Evolutionary conservation across 2,329 filamentous ascomycete genomes (phyloP).

Genomic region (Drechslerella dactyloides): DNA sequence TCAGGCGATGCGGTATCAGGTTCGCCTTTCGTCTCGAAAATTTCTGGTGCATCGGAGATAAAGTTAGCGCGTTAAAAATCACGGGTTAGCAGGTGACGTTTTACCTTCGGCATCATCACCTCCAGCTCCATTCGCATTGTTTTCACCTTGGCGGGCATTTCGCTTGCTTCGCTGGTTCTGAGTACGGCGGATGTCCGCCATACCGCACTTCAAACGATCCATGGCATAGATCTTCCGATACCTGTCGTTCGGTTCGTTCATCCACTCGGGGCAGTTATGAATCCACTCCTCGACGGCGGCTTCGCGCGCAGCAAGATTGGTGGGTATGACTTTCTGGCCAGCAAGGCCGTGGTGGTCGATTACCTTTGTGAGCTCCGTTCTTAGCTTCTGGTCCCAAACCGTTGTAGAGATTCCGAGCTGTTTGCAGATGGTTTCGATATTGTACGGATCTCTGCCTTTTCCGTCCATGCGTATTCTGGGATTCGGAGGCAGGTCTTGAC

Average conservation of each 20-base stretch:
- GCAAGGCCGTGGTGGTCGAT: constrained; percentile 40
- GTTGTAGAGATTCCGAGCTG: constrained; percentile 46
- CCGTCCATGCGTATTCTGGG: constrained; percentile 41
- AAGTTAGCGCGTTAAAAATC: background rate
- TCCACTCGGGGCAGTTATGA: constrained; percentile 38
- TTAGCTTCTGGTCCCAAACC: constrained; percentile 37
- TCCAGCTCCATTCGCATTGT: constrained; percentile 27
- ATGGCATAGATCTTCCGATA: constrained; percentile 43
- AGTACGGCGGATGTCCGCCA: constrained; percentile 43
- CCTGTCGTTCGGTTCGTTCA: constrained; percentile 42
- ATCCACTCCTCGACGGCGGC: constrained; percentile 43
- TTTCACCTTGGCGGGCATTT: constrained; percentile 32
- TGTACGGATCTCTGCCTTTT: constrained; percentile 41
- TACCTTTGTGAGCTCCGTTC: constrained; percentile 39
- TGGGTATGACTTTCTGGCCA: constrained; percentile 41
- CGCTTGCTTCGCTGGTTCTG: constrained; percentile 42
- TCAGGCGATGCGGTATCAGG: constrained; percentile 35
- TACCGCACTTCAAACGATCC: constrained; percentile 42
- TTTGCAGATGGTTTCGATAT: constrained; percentile 48
- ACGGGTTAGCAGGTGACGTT: background rate
- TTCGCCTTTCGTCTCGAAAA: constrained; percentile 43
- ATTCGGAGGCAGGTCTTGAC: constrained; percentile 42
- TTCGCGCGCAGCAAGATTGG: constrained; percentile 37
- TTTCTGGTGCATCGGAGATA: constrained; percentile 18
- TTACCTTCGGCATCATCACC: constrained; percentile 38